phyloP scores from a whole-genome alignment of 768 basidiomycete genomes.

The Serpula lacrymans region DNA sequence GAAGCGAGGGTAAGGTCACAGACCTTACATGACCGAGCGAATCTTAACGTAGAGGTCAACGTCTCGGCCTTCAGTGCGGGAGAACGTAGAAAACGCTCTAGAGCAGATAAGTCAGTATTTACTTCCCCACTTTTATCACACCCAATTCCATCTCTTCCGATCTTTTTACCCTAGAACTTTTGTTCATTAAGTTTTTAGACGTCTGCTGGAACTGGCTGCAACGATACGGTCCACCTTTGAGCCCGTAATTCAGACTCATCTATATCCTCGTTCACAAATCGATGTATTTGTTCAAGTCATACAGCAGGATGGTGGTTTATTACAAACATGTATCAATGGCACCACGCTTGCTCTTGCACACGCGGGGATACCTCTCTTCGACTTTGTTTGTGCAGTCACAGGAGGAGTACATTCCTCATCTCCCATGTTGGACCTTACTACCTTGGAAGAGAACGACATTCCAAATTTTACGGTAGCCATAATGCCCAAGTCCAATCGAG shows the following conservation, averaged over 20 bases:
- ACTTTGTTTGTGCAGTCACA: conserved; percentile 89
- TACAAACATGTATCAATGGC: conserved; percentile 91
- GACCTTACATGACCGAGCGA: conserved; percentile 82
- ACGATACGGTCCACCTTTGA: conserved; percentile 94
- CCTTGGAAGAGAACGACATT: conserved; percentile 86
- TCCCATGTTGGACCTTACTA: conserved; percentile 83
- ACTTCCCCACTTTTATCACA: conserved; percentile 1
- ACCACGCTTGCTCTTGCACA: conserved; percentile 88
- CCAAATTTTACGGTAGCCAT: conserved; percentile 87
- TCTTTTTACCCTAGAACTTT: conserved; percentile 1
- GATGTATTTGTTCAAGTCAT: conserved; percentile 91
- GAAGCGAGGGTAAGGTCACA: conserved; percentile 82
- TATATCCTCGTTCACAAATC: conserved; percentile 94
- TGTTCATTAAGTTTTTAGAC: conserved; percentile 43
- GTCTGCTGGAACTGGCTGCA: conserved; percentile 81
- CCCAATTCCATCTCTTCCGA: no score
- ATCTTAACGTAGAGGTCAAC: conserved; percentile 84
- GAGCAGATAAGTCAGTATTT: conserved; percentile 80
- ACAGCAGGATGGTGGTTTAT: conserved; percentile 89
- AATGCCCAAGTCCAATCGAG: conserved; percentile 81
- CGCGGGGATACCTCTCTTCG: conserved; percentile 86
- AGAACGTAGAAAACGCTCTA: conserved; percentile 69
- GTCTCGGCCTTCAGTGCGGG: conserved; percentile 86
- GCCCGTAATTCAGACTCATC: conserved; percentile 83
- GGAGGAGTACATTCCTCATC: conserved; percentile 81